Evolutionary conservation across 441 rosid species (phyloP).

Genomic region (Pelargonium cotyledonis): DNA sequence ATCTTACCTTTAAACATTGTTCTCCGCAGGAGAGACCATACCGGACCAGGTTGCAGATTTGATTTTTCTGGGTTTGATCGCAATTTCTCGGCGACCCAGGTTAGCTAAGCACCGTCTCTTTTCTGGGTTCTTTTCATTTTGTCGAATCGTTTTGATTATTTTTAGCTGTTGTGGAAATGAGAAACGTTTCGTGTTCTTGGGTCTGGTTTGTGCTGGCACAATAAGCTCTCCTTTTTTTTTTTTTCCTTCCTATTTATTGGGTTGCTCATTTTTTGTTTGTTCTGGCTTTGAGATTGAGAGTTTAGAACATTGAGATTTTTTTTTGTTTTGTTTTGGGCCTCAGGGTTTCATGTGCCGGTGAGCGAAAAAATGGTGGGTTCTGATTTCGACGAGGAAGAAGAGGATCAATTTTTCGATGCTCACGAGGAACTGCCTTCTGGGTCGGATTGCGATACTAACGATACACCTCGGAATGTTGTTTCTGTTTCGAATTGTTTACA

Average conservation of each 20-base stretch:
- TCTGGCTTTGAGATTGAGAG: constrained; percentile 34
- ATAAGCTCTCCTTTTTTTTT: too few relatives aligned
- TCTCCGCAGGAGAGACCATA: not conserved
- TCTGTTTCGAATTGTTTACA: constrained; percentile 19
- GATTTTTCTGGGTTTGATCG: not conserved
- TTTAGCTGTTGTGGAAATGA: too few relatives aligned
- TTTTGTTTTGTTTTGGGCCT: constrained; percentile 28
- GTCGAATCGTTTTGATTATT: not conserved
- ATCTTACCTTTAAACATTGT: not conserved
- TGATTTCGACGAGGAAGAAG: constrained; percentile 44
- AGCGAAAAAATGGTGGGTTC: constrained; percentile 37
- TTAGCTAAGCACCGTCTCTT: not conserved
- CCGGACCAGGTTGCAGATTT: not conserved
- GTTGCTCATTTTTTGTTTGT: constrained; percentile 49
- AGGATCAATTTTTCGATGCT: constrained; percentile 59
- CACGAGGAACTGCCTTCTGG: constrained; percentile 40
- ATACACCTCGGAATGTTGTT: constrained; percentile 18
- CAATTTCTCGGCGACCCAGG: constrained; percentile 1
- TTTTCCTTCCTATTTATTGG: constrained; percentile 19
- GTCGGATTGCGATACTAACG: constrained; percentile 14
- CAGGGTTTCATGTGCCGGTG: constrained; percentile 57
- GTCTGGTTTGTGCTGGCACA: too few relatives aligned
- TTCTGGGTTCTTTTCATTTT: not conserved
- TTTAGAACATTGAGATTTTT: constrained; percentile 31
- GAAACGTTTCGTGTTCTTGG: too few relatives aligned